phyloP scores from a whole-genome alignment of 306 rosid genomes.

The Rosa lucieae region DNA sequence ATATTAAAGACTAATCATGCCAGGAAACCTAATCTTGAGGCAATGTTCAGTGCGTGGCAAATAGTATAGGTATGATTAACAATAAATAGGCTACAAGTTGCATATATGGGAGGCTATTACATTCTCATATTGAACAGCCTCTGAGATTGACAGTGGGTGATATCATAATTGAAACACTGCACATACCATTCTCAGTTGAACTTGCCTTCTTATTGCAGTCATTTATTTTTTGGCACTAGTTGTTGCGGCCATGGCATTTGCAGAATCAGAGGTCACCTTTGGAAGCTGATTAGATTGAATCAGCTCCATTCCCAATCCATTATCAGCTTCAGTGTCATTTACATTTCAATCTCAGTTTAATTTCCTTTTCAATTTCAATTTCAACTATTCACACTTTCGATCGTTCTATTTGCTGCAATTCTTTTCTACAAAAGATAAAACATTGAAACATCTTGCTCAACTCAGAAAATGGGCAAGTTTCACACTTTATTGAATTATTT shows the following conservation, averaged over 20 bases:
- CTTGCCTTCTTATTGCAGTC: slow-evolving; percentile 18
- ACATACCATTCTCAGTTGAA: slow-evolving; percentile 28
- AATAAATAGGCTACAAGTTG: neutral
- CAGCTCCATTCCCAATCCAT: neutral
- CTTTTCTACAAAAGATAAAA: neutral
- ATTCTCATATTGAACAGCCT: slow-evolving; percentile 23
- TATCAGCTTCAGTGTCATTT: too few relatives aligned
- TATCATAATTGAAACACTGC: slow-evolving; percentile 19
- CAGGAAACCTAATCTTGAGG: neutral
- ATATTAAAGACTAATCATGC: neutral
- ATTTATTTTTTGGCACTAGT: neutral
- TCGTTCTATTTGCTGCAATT: neutral
- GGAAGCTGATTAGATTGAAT: slow-evolving; percentile 18
- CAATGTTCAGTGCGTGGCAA: neutral
- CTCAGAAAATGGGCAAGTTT: neutral
- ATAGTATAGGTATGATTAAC: neutral
- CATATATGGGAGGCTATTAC: neutral
- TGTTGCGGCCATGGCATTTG: slow-evolving; percentile 23
- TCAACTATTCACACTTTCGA: too few relatives aligned
- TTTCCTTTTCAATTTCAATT: too few relatives aligned
- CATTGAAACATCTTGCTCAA: neutral
- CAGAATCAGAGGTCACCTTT: slow-evolving; percentile 22
- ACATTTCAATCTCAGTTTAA: neutral
- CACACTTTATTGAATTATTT: neutral
- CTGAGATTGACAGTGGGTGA: slow-evolving; percentile 19